Evolutionary conservation across 768 basidiomycete genomes (phyloP), one percentile per base, ranked within the genome.

Genomic region (Rhodotorula sphaerocarpa): DNA sequence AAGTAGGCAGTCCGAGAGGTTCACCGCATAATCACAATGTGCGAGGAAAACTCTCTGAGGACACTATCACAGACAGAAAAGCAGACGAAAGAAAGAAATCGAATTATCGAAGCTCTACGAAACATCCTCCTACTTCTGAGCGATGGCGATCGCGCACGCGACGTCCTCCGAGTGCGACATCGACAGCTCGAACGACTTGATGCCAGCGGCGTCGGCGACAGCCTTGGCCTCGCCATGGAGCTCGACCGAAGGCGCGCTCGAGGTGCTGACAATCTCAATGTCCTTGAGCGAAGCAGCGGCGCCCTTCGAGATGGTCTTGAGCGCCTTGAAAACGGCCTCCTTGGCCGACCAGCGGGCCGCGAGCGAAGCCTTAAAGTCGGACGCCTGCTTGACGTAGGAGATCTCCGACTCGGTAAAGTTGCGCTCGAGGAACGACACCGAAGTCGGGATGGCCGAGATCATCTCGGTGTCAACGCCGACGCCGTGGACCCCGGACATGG

Each of bases 291-390:
- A 80, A 23, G 95, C 92, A 10, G 83, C 88, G 16, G 92, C 93
- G 43, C 95, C 95, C 76, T 89, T 87, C 6, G 88, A 90, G 25
- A 84, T 78, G 47, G 90, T 86, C 27, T 89, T 87, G 2, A 99
- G 81, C 7, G 90, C 87, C 79, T 97, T 97, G 84, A 97, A 96
- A 57, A 87, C 84, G 5, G 92, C 93, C 75, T 97, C 95, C 77
- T 97, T 99, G 55, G 90, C 93, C 33, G 83, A 88, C 93, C 95
- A 99, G 59, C 92, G 87, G 41, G 88, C 92, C 27, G 95, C 93
- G 73, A 95, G 91, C 3, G 93, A 96, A 12, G 95, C 86, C 2
- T 82, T 76, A 23, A 88, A 84, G 51, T 87, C 88, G 4, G 93
- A 85, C 72, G 96, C 90, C n/a, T 81, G 70, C 54, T 78, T 80